phyloP scores from a whole-genome alignment of 371 early-diverging fungal genomes.

The Syncephalastrum monosporum region DNA sequence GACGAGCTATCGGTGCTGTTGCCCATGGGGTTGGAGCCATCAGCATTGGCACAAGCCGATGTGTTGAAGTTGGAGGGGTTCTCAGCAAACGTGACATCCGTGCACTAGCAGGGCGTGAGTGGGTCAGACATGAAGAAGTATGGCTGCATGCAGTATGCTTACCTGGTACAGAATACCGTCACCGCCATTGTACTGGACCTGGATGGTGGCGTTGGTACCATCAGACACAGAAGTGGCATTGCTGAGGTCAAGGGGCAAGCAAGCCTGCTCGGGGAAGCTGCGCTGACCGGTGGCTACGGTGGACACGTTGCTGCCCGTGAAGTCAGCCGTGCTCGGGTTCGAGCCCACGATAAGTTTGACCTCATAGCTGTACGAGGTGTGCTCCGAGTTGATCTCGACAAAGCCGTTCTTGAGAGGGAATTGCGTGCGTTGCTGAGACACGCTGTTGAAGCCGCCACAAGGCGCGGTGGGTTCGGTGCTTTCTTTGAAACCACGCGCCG shows the following conservation, averaged over 20 bases:
- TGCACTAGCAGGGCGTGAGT: conserved; percentile 30
- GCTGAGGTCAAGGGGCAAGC: conserved; percentile 42
- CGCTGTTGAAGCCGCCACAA: conserved; percentile 50
- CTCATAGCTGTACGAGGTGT: conserved; percentile 40
- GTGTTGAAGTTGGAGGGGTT: conserved; percentile 39
- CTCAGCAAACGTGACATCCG: conserved; percentile 50
- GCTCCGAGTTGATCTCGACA: conserved; percentile 49
- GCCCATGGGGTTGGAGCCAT: conserved; percentile 17
- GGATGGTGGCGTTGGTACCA: conserved; percentile 57
- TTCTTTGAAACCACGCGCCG: conserved; percentile 54
- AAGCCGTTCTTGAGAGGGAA: conserved; percentile 53
- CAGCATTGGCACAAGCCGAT: conserved; percentile 42
- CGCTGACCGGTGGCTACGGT: conserved; percentile 29
- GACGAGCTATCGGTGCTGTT: background rate
- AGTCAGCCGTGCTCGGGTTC: conserved; percentile 43
- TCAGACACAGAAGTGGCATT: conserved; percentile 26
- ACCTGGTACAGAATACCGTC: conserved; percentile 60
- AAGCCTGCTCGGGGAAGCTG: conserved; percentile 43
- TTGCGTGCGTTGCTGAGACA: conserved; percentile 28
- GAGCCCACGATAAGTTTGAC: conserved; percentile 43
- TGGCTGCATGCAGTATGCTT: background rate
- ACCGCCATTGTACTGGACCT: conserved; percentile 56
- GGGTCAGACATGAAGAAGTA: background rate
- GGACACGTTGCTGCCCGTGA: conserved; percentile 15
- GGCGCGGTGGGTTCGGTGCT: conserved; percentile 48